Evolutionary conservation across 1,284 basidiomycete species (phyloP).

Genomic region (Meira miltonrushii): DNA sequence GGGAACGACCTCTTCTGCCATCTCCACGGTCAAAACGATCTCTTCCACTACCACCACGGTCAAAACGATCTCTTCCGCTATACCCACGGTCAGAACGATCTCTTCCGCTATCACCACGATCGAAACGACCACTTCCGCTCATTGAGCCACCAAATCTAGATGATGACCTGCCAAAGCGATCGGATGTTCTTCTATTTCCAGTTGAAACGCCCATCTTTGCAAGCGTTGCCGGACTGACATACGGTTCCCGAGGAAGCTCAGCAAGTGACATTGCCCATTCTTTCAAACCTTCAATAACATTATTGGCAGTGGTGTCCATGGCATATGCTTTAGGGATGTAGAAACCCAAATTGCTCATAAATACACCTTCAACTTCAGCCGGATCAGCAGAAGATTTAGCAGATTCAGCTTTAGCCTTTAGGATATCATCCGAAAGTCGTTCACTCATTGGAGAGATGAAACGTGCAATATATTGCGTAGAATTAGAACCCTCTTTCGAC

Average conservation of each 20-base stretch:
- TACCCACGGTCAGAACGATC: slow-evolving; percentile 5
- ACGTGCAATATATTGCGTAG: not conserved
- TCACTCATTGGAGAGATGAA: not conserved
- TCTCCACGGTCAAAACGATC: not conserved
- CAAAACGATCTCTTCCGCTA: not conserved
- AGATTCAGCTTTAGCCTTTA: slow-evolving; percentile 14
- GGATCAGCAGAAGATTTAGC: slow-evolving; percentile 19
- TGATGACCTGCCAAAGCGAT: not conserved
- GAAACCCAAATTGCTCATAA: slow-evolving; percentile 30
- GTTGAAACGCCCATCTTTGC: slow-evolving; percentile 25
- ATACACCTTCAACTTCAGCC: slow-evolving; percentile 8
- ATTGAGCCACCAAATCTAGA: not conserved
- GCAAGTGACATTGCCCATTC: slow-evolving; percentile 25
- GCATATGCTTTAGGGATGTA: slow-evolving; percentile 22
- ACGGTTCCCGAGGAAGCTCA: slow-evolving; percentile 20
- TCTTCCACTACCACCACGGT: not conserved
- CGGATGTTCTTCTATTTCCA: slow-evolving; percentile 10
- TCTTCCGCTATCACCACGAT: slow-evolving; percentile 11
- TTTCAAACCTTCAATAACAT: slow-evolving; percentile 28
- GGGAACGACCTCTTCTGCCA: not conserved
- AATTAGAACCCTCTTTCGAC: not conserved
- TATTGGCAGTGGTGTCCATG: slow-evolving; percentile 24
- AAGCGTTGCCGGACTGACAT: slow-evolving; percentile 24
- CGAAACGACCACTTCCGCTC: slow-evolving; percentile 2
- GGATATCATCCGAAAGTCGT: slow-evolving; percentile 9